Evolutionary conservation across 2,329 filamentous ascomycete genomes (phyloP), one percentile per base, ranked within the genome.

Genomic region (Orbilia ellipsospora): DNA sequence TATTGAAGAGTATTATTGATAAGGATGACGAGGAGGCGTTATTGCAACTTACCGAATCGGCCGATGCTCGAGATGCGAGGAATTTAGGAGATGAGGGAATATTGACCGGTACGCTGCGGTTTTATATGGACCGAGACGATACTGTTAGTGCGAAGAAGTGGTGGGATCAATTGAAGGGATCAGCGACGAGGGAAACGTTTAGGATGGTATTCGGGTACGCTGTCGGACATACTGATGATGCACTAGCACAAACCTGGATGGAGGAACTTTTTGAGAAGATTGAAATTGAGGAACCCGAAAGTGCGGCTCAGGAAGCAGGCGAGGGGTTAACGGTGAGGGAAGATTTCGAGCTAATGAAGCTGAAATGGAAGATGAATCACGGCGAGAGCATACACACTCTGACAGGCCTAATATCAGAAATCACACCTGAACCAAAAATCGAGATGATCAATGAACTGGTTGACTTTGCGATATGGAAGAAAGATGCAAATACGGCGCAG

Each of bases 381-480:
- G 73, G 73, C 55, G 67, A 72, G 26, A 66, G 54, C 23, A 66
- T 77, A 57, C 42, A 77, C 50, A 59, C 59, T 4, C 36, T 77
- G 8, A 57, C 57, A 16, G n/a, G 45, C 1, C 28, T 66, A 78
- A 93, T 94, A 88, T 87, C 95, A 73, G 84, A 87, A 51, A 85
- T 89, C 18, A 90, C 93, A 86, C 82, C 84, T n/a, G 82, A 83
- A 44, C 83, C 93, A 0, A 90, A 92, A 65, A 89, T 89, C 5
- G 83, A 86, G 2, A 93, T 91, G 4, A 89, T 98, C 79, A 96
- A 98, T 80, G 84, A 85, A 4, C 85, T 98, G 26, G 86, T 98
- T 16, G 86, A 88, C 63, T 89, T 90, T 69, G 92, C 92, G 8
- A 89, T 90, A 77, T 87, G 88, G n/a, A 86, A 87, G 65, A 85